A percentile compares a stretch with the other conserved stretches of the same genome.
These are phyloP conservation scores for Meyerozyma athensensis DNA, from an alignment of 1,139 yeast species.

Conservation along the genomic window DNA sequence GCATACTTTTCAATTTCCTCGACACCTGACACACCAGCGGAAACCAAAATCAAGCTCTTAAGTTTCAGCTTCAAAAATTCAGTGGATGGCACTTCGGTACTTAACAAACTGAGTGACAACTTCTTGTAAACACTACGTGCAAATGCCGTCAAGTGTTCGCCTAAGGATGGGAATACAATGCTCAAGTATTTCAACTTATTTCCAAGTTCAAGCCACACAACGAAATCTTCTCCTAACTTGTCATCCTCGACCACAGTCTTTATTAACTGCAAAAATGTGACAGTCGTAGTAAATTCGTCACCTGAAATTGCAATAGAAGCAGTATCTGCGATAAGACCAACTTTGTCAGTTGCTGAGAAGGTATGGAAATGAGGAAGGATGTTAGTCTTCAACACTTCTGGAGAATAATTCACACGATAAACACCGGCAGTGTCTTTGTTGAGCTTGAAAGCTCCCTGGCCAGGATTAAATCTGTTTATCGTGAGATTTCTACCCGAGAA, in stretches of 20 bases:
- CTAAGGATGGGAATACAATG: slow-evolving; percentile 45
- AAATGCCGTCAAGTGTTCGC: slow-evolving; percentile 37
- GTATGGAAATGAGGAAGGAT: slow-evolving; percentile 41
- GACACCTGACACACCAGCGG: slow-evolving; percentile 49
- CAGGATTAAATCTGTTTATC: slow-evolving; percentile 21
- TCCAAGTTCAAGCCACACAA: slow-evolving; percentile 64
- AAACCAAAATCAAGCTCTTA: slow-evolving; percentile 45
- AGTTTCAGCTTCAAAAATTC: slow-evolving; percentile 48
- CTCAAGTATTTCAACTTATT: slow-evolving; percentile 38
- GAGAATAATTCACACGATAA: slow-evolving; percentile 62
- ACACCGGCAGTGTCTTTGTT: slow-evolving; percentile 62
- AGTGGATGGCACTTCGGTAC: slow-evolving; percentile 20
- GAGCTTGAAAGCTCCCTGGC: slow-evolving; percentile 45
- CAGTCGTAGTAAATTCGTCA: slow-evolving; percentile 40
- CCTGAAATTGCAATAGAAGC: slow-evolving; percentile 62
- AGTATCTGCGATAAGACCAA: slow-evolving; percentile 65
- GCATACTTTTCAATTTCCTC: slow-evolving; percentile 48
- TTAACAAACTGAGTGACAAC: slow-evolving; percentile 34
- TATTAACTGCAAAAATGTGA: slow-evolving; percentile 42
- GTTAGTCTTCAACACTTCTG: slow-evolving; percentile 37
- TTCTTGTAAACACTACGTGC: slow-evolving; percentile 34
- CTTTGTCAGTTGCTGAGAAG: slow-evolving; percentile 55
- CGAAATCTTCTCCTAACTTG: slow-evolving; percentile 46
- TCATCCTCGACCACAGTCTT: slow-evolving; percentile 34
- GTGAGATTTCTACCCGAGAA: slow-evolving; percentile 11